These are phyloP conservation scores for Polytolypa hystricis DNA, from an alignment of 2,329 filamentous ascomycete species.

Conservation along the genomic window DNA sequence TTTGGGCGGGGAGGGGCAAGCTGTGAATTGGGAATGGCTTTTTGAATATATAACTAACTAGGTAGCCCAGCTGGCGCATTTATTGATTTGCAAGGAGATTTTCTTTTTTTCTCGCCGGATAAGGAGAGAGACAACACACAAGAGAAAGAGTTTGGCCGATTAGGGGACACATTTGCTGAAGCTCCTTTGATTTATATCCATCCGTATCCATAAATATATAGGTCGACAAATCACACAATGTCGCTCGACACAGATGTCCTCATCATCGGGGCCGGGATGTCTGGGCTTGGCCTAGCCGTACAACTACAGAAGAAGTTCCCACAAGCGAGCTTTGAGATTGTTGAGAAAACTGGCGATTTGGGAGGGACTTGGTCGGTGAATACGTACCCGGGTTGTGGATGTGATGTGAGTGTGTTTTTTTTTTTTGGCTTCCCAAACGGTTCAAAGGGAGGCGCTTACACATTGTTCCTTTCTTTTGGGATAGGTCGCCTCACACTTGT, in stretches of 20 bases:
- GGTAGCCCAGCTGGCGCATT: too few species aligned
- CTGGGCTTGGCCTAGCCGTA: conserved; percentile 36
- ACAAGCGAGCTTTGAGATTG: conserved; percentile 30
- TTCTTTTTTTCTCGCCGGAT: too few species aligned
- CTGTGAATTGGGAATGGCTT: too few species aligned
- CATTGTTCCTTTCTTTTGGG: background rate
- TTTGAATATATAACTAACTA: too few species aligned
- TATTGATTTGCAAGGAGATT: too few species aligned
- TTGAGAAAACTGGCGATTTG: conserved; percentile 32
- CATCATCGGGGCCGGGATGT: conserved; percentile 42
- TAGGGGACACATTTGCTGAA: too few species aligned
- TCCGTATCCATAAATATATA: too few species aligned
- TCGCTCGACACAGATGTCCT: conserved; percentile 36
- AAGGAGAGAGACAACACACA: too few species aligned
- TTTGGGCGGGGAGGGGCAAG: too few species aligned
- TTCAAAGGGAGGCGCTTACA: background rate
- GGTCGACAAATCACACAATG: too few species aligned
- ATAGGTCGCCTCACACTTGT: conserved; percentile 29
- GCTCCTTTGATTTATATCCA: too few species aligned
- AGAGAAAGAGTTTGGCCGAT: too few species aligned
- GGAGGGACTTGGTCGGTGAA: conserved; percentile 28
- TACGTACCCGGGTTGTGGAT: conserved; percentile 28
- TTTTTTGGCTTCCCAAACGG: background rate
- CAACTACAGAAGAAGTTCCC: conserved; percentile 33
- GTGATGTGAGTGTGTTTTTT: conserved; percentile 19